phyloP scores from a whole-genome alignment of 352 stramenopile genomes.

The Phytopythium mirpurense region DNA sequence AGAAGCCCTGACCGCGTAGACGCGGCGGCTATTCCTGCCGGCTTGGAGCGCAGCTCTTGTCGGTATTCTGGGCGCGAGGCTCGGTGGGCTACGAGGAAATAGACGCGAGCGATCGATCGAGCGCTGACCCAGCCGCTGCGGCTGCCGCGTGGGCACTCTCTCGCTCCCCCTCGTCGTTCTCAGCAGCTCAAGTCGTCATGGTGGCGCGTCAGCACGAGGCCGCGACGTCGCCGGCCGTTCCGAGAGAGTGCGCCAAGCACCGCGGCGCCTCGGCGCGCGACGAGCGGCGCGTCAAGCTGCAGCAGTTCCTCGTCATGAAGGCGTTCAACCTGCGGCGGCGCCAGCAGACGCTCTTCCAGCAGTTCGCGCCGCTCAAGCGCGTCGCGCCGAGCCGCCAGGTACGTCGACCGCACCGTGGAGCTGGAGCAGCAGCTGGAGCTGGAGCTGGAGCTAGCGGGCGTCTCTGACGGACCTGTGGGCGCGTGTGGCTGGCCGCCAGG shows the following conservation, averaged over 20 bases:
- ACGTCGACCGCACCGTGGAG: neutral
- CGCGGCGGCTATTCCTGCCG: neutral
- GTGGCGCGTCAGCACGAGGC: neutral
- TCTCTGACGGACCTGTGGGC: no score
- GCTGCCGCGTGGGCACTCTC: no score
- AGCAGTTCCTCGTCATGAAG: slow-evolving; percentile 77
- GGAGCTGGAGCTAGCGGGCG: slow-evolving; percentile 2
- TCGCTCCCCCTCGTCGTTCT: no score
- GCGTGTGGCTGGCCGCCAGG: no score
- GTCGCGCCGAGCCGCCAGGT: slow-evolving; percentile 1
- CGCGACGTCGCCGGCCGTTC: neutral
- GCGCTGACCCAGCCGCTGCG: no score
- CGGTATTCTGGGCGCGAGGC: neutral
- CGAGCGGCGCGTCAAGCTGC: slow-evolving; percentile 52
- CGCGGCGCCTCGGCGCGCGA: slow-evolving; percentile 9
- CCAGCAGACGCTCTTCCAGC: slow-evolving; percentile 55
- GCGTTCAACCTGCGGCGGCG: slow-evolving; percentile 72
- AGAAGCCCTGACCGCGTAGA: neutral
- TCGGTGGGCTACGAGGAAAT: no score
- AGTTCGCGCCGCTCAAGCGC: slow-evolving; percentile 52
- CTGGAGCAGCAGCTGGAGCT: neutral
- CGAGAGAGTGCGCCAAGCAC: neutral
- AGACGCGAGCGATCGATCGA: neutral
- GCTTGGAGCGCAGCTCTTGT: no score
- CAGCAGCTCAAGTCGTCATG: neutral